Evolutionary conservation across 495 filamentous ascomycete genomes (phyloP), one percentile per base, ranked within the genome.

Genomic region (Physcia stellaris): DNA sequence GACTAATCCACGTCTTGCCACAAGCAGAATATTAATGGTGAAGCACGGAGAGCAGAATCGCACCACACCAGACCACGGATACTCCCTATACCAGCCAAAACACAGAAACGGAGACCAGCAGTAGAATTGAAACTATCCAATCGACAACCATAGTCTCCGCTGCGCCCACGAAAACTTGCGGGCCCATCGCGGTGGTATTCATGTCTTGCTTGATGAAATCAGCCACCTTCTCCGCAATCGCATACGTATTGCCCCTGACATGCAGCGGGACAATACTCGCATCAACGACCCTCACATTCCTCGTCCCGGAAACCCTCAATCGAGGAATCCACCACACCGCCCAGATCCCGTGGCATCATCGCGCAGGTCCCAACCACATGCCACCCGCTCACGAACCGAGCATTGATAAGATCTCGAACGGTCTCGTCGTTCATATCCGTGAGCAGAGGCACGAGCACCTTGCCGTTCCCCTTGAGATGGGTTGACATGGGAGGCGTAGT

Each of bases 211-310:
- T 71, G 43, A 73, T 69, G 45, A 75, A 41, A 37, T 61, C 55
- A 6, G 69, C 66, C 4, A 54, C 71, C 45, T 65, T 70, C 55
- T 77, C 72, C 6, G 62, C 69, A 46, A 74, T 57, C 6, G 66
- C 68, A 53, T 71, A 76, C 2, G 73, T 63, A 51, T 76, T 66
- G 4, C 61, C 64, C 32, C 62, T 60, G 12, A 66, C 55, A 41
- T 63, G 59, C 20, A 66, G 47, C 10, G 71, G 67, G 37, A 66
- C 64, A 18, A 77, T 47, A 21, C 62, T 54, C 0, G 71, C 66
- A 44, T 70, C 73, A 0, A 71, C 68, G 2, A 79, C 68, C 0
- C 70, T 52, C 35, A 74, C 45, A 2, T 60, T 55, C 38, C 61
- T 48, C 2, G 69, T 63, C 0, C 66, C 67, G 40, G 68, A 60